A percentile compares a stretch with the other conserved stretches of the same genome.
Conservation (phyloP, 2,329 filamentous ascomycete genomes). For the Botrytis fabae region DNA sequence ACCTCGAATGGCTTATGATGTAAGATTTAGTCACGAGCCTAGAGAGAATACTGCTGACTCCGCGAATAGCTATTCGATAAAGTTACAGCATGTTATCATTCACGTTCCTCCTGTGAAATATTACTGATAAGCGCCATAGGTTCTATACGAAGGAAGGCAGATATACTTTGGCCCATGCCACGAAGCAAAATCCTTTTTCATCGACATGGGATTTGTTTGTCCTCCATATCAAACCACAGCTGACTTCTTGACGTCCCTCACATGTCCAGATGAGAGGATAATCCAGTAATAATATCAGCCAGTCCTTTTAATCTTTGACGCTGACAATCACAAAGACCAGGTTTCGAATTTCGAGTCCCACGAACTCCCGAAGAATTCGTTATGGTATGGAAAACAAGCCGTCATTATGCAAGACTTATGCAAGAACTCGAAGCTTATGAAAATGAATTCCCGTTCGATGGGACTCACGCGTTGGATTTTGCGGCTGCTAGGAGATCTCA, state of each 20-base stretch:
- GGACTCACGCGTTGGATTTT: conserved; percentile 47
- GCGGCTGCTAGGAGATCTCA: conserved; percentile 43
- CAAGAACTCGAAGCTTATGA: conserved; percentile 40
- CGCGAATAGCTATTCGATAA: conserved; percentile 60
- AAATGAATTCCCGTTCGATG: conserved; percentile 45
- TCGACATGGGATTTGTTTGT: conserved; percentile 70
- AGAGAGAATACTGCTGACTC: not conserved
- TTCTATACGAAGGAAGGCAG: conserved; percentile 67
- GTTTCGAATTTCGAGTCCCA: conserved; percentile 62
- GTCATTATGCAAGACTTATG: conserved; percentile 46
- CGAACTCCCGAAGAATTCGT: conserved; percentile 71
- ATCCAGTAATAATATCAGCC: not conserved
- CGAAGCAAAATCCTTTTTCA: conserved; percentile 67
- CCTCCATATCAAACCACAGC: conserved; percentile 55
- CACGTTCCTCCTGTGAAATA: too few relatives aligned
- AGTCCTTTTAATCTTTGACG: conserved; percentile 35
- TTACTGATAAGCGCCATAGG: conserved; percentile 40
- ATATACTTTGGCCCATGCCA: conserved; percentile 68
- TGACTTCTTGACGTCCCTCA: conserved; percentile 79
- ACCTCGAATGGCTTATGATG: conserved; percentile 65
- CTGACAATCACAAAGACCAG: conserved; percentile 45
- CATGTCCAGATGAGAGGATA: conserved; percentile 48
- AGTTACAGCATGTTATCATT: conserved; percentile 42
- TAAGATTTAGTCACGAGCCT: conserved; percentile 38
- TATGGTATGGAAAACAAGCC: conserved; percentile 51